These are phyloP conservation scores for Psophocarpus tetragonolobus DNA, from an alignment of 306 rosid species.

Conservation along the genomic window DNA sequence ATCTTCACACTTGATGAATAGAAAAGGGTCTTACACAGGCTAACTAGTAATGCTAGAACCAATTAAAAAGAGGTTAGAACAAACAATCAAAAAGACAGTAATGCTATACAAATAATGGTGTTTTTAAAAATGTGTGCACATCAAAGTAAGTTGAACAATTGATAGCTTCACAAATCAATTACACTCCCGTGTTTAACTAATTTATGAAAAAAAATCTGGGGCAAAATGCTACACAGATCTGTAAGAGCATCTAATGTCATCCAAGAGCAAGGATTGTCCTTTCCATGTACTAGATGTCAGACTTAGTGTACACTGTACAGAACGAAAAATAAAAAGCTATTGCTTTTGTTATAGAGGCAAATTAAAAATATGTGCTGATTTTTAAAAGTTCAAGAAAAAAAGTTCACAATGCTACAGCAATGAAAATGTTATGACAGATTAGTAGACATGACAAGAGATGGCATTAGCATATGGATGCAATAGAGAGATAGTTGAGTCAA, in stretches of 20 bases:
- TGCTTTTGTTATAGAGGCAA: background rate
- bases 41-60: conserved; percentile 2
- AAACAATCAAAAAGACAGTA: background rate
- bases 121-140: background rate
- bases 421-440: background rate
- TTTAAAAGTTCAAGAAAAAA: background rate
- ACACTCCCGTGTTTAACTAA: conserved; percentile 1
- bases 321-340: background rate
- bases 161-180: background rate
- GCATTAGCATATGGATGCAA: background rate
- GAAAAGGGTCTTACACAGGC: background rate
- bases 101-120: background rate
- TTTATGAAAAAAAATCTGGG: background rate
- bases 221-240: background rate
- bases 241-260: background rate
- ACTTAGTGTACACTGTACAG: background rate
- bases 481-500: background rate
- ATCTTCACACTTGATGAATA: conserved; percentile 2
- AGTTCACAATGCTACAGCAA: background rate
- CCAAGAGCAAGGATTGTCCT: background rate
- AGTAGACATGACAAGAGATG: background rate
- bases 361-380: background rate
- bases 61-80: background rate
- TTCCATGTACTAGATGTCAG: background rate
- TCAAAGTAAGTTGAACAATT: background rate